Conservation (phyloP, 1,139 yeast species). For the Hyphopichia buzzinii region DNA sequence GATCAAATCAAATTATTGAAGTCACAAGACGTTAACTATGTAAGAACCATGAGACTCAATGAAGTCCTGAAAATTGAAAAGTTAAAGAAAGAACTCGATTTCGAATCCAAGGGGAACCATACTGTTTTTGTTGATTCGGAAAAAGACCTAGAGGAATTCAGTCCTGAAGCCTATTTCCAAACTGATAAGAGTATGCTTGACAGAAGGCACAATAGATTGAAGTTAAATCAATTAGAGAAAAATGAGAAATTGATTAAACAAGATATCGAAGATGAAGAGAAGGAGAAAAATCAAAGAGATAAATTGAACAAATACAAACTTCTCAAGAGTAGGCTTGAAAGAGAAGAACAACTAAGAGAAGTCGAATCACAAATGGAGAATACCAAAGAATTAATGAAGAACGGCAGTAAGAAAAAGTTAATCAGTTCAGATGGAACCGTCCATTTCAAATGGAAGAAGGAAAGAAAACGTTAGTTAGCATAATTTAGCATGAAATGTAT, state of each 20-base stretch:
- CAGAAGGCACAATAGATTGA: slow-evolving; percentile 72
- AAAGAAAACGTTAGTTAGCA: slow-evolving; percentile 61
- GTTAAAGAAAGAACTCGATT: slow-evolving; percentile 52
- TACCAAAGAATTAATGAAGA: slow-evolving; percentile 86
- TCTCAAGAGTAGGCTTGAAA: slow-evolving; percentile 58
- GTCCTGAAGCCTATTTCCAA: slow-evolving; percentile 63
- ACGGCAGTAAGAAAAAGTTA: slow-evolving; percentile 80
- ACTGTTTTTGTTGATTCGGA: slow-evolving; percentile 78
- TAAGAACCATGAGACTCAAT: slow-evolving; percentile 69
- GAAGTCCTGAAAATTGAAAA: slow-evolving; percentile 67
- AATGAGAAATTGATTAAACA: slow-evolving; percentile 26
- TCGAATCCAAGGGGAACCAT: slow-evolving; percentile 66
- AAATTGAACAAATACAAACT: slow-evolving; percentile 57
- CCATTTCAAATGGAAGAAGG: slow-evolving; percentile 82
- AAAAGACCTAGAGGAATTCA: slow-evolving; percentile 54
- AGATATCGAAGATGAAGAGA: slow-evolving; percentile 24
- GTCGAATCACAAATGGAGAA: slow-evolving; percentile 72
- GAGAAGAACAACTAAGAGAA: slow-evolving; percentile 62
- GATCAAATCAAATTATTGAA: slow-evolving; percentile 82
- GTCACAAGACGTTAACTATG: slow-evolving; percentile 85
- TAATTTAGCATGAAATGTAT: slow-evolving; percentile 2
- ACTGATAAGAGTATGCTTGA: slow-evolving; percentile 65
- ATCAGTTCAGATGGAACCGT: slow-evolving; percentile 62
- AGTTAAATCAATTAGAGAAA: slow-evolving; percentile 56
- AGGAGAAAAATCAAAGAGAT: slow-evolving; percentile 46